Evolutionary conservation across 164 flowering plant genomes (phyloP).

Genomic region (Kingdonia uniflora): DNA sequence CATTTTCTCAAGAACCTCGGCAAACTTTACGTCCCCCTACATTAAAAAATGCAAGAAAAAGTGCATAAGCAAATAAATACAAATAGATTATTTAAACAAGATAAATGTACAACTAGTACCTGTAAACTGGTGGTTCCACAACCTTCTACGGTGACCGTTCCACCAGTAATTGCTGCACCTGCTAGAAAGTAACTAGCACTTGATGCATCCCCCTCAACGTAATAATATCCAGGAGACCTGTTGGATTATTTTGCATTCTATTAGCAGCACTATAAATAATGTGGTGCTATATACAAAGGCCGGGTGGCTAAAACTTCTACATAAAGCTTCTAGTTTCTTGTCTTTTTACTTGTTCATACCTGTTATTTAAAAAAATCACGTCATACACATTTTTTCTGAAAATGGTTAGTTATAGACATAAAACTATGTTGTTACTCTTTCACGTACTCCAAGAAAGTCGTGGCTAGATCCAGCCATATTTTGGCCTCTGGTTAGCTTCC

Average conservation of each 20-base stretch:
- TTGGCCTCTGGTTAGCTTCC: too few relatives aligned
- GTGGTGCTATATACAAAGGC: too few relatives aligned
- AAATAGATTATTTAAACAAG: neutral
- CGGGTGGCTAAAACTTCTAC: too few relatives aligned
- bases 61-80: neutral
- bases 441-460: too few relatives aligned
- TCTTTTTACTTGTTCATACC: too few relatives aligned
- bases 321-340: too few relatives aligned
- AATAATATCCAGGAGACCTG: conserved; percentile 92
- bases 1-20: conserved; percentile 96
- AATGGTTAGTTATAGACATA: too few relatives aligned
- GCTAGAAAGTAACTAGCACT: conserved; percentile 99
- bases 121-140: conserved; percentile 98
- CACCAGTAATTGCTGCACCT: conserved; percentile 98
- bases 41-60: conserved; percentile 1
- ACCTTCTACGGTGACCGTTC: conserved; percentile 95
- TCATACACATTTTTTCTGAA: too few relatives aligned
- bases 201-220: conserved; percentile 99
- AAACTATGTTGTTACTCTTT: too few relatives aligned
- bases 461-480: too few relatives aligned
- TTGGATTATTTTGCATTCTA: conserved; percentile 3
- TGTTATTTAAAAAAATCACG: too few relatives aligned
- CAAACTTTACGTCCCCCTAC: conserved; percentile 98
- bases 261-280: too few relatives aligned
- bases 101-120: conserved; percentile 30